Evolutionary conservation across 768 basidiomycete genomes (phyloP).

Genomic region (Leccinum subtestaceum): DNA sequence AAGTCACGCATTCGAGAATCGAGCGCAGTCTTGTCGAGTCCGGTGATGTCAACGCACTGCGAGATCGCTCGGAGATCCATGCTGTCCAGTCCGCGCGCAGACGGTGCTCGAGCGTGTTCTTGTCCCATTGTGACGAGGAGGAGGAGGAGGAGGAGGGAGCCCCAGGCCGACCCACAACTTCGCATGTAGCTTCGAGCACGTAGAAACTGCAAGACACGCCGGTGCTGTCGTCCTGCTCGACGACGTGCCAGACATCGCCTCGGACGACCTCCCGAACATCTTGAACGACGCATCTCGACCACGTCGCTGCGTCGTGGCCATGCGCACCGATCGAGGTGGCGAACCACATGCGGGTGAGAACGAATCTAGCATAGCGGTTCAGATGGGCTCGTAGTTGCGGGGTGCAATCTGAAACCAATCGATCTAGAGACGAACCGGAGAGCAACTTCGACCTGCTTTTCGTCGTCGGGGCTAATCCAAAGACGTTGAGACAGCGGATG

Average conservation of each 20-base stretch:
- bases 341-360: constrained; percentile 64
- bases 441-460: constrained; percentile 52
- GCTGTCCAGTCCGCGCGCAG: constrained; percentile 65
- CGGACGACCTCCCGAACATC: constrained; percentile 52
- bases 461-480: constrained; percentile 59
- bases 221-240: constrained; percentile 22
- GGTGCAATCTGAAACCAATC: background rate
- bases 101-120: constrained; percentile 4
- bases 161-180: constrained; percentile 53
- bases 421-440: constrained; percentile 43
- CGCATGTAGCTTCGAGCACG: constrained; percentile 70
- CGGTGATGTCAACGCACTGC: background rate
- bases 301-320: constrained; percentile 29
- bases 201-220: constrained; percentile 39
- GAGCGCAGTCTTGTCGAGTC: background rate
- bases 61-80: constrained; percentile 42
- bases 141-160: constrained; percentile 9
- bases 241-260: constrained; percentile 61
- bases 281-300: constrained; percentile 39
- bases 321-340: constrained; percentile 49
- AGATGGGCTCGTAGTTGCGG: background rate
- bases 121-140: no score
- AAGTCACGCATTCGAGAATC: constrained; percentile 43
- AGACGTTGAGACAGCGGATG: constrained; percentile 42
- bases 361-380: constrained; percentile 44